Base-by-base conservation (phyloP, 768 basidiomycete genomes). In the Sarcomyxa edulis region DNA sequence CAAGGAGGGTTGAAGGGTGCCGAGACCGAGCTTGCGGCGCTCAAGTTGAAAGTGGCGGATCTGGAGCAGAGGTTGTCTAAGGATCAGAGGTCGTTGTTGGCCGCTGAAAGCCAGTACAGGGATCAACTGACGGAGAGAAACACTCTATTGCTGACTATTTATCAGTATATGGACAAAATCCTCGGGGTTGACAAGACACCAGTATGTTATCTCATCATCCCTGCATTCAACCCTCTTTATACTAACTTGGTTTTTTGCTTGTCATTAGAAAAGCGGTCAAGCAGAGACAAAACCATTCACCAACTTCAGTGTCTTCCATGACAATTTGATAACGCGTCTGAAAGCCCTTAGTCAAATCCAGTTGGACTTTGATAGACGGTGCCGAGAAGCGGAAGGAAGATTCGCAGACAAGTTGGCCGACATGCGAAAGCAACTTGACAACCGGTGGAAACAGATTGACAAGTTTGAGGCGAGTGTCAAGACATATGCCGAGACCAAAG, bases 141-240 rank as follows among this genome's bases (percentile, higher is more conserved):
- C 56, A 93, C 91, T 18, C 68, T 97, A 21, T 64, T 97, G 37
- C 66, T 96, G 49, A 91, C 90, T 6, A 88, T 96, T 19, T 96
- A 91, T 58, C 92, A 96, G 61, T 93, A 94, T 54, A 76, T 95
- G 71, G 94, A 96, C 50, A 88, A 85, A 67, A 91, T 96, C 48
- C 68, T 94, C 12, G 92, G 92, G 1, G 82, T 89, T 15, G 88
- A 92, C 54, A 89, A 84, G 68, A 84, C 83, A 0, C 80, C 84
- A 26, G 86, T 90, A 48, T 48, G 84, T 68, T 24, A 39, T n/a
- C 39, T 31, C 29, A 8, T 29, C 33, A 9, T 12, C 26, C n/a
- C 7, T 37, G 10, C 9, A 6, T n/a, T 11, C 5, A 27, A 8
- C 28, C 15, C 19, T 12, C 22, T 8, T 39, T 2, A 18, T 19